These are phyloP conservation scores for Mycena amicta DNA, from an alignment of 768 basidiomycete species.

Conservation along the genomic window DNA sequence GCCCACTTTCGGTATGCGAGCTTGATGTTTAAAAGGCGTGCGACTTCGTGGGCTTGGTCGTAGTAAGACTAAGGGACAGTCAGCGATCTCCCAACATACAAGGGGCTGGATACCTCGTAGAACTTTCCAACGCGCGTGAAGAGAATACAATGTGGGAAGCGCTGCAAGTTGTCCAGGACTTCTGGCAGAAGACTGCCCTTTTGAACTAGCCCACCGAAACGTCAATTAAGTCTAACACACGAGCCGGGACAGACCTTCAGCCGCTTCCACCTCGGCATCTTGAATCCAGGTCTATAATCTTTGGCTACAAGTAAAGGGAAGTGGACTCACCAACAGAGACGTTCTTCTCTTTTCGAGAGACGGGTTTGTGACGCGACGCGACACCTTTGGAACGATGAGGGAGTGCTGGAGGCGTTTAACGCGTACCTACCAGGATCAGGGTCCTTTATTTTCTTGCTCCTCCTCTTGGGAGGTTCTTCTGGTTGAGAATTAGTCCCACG, in stretches of 20 bases:
- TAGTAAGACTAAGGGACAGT: constrained; percentile 79
- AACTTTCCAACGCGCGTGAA: constrained; percentile 94
- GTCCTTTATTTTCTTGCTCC: not conserved
- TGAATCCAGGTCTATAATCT: no score
- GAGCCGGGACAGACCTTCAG: no score
- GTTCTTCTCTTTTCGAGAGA: constrained; percentile 5
- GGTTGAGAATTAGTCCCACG: not conserved
- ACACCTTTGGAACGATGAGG: not conserved
- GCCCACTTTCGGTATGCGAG: constrained; percentile 78
- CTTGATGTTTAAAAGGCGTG: constrained; percentile 80
- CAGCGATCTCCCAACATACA: no score
- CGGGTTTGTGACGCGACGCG: constrained; percentile 11
- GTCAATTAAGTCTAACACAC: no score
- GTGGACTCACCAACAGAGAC: constrained; percentile 1
- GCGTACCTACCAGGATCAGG: constrained; percentile 4
- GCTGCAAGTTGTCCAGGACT: constrained; percentile 69
- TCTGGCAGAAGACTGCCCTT: constrained; percentile 59
- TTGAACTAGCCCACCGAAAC: not conserved
- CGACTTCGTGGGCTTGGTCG: constrained; percentile 81
- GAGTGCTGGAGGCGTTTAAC: not conserved
- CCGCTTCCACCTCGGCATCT: no score
- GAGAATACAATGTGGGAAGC: constrained; percentile 86
- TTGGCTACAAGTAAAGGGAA: no score
- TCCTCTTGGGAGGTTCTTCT: not conserved
- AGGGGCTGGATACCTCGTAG: constrained; percentile 90